Evolutionary conservation across 345 rosid species (phyloP).

Genomic region (Cardamine occulta): DNA sequence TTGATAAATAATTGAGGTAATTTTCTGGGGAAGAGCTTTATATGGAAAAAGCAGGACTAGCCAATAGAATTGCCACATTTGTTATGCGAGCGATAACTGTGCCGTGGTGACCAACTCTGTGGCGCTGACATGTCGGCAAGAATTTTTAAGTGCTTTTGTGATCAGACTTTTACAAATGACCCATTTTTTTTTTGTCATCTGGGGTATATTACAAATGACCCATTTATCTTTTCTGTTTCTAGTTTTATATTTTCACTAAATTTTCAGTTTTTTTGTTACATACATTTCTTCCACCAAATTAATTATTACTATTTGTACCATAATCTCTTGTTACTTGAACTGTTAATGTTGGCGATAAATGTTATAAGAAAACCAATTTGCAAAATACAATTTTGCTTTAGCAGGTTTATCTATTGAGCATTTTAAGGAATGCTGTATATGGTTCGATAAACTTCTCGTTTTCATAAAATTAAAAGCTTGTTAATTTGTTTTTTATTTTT

Average conservation of each 20-base stretch:
- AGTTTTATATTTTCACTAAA: background rate
- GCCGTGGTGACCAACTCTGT: constrained; percentile 16
- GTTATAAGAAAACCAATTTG: too few species aligned
- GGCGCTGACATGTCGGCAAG: constrained; percentile 27
- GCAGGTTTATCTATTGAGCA: background rate
- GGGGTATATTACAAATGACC: too few species aligned
- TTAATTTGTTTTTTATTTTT: background rate
- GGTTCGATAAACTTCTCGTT: background rate
- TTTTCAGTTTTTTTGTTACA: background rate
- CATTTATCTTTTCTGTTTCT: background rate
- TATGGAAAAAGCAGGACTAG: constrained; percentile 1
- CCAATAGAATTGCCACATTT: constrained; percentile 21
- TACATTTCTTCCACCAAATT: too few species aligned
- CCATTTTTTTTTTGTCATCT: too few species aligned
- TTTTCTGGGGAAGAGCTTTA: background rate
- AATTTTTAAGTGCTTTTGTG: background rate
- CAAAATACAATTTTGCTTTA: too few species aligned
- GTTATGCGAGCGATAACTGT: background rate
- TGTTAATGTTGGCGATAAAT: too few species aligned
- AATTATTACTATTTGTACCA: too few species aligned
- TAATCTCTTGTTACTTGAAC: too few species aligned
- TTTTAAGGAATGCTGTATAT: background rate
- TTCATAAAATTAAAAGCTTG: background rate
- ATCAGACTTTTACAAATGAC: background rate
- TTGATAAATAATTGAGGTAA: background rate